Conservation (phyloP, 352 stramenopile genomes). For the Phytophthora capsici region DNA sequence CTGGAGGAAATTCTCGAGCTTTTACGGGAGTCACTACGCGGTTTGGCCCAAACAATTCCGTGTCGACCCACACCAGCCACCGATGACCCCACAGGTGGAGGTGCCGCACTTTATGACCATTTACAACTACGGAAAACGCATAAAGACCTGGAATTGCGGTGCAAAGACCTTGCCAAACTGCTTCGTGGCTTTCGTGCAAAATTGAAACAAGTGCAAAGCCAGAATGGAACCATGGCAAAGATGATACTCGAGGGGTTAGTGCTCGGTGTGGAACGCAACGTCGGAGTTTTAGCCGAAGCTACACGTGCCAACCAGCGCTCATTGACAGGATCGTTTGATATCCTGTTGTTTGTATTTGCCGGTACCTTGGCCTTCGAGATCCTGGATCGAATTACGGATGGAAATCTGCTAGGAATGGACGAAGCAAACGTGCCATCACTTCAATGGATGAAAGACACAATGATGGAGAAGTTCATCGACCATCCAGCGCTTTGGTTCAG, state of each 20-base stretch:
- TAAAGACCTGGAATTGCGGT: constrained; percentile 88
- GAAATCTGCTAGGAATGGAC: constrained; percentile 84
- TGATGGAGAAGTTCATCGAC: constrained; percentile 50
- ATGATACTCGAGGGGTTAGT: constrained; percentile 70
- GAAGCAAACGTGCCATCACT: constrained; percentile 46
- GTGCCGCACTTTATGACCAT: constrained; percentile 92
- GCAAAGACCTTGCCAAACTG: constrained; percentile 94
- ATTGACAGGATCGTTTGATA: constrained; percentile 76
- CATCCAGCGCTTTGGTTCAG: constrained; percentile 59
- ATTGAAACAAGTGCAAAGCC: constrained; percentile 86
- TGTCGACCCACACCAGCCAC: constrained; percentile 63
- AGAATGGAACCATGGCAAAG: constrained; percentile 84
- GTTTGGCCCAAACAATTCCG: constrained; percentile 86
- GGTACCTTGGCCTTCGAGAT: constrained; percentile 94
- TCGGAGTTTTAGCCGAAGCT: constrained; percentile 60
- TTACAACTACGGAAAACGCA: constrained; percentile 90
- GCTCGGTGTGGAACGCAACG: constrained; percentile 66
- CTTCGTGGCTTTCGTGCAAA: constrained; percentile 90
- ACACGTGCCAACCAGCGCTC: constrained; percentile 76
- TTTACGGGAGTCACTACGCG: constrained; percentile 93
- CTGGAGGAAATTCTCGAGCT: constrained; percentile 97
- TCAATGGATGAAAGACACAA: constrained; percentile 58
- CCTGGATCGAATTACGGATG: constrained; percentile 95
- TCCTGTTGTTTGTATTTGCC: constrained; percentile 93
- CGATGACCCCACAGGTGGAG: constrained; percentile 72